phyloP scores from a whole-genome alignment of 306 rosid species.

The Ziziphus jujuba region DNA sequence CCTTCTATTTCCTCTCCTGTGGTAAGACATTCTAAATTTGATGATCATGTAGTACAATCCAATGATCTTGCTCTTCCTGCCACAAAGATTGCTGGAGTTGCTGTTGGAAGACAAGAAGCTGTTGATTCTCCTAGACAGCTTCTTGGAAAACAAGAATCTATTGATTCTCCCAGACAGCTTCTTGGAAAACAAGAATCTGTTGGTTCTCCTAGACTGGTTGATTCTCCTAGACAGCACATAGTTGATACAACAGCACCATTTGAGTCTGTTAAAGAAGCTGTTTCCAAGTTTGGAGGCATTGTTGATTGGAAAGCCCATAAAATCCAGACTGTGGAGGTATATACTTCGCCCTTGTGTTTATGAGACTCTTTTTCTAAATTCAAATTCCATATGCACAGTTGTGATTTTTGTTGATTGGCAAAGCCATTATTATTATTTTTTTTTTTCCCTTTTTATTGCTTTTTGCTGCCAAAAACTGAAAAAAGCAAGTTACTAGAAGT shows the following conservation, averaged over 20 bases:
- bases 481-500: too few relatives aligned
- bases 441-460: neutral
- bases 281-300: conserved; percentile 96
- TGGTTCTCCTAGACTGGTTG: conserved; percentile 40
- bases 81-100: conserved; percentile 23
- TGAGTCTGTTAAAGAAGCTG: conserved; percentile 98
- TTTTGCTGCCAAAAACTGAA: neutral
- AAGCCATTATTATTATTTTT: neutral
- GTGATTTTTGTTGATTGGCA: neutral
- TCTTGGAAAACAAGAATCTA: neutral
- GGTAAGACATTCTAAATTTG: conserved; percentile 31
- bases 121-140: conserved; percentile 12
- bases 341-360: conserved; percentile 16
- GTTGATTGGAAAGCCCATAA: conserved; percentile 99
- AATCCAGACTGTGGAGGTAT: conserved; percentile 87
- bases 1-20: conserved; percentile 40
- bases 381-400: neutral
- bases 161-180: conserved; percentile 30
- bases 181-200: conserved; percentile 3
- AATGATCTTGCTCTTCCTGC: conserved; percentile 12
- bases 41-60: conserved; percentile 23
- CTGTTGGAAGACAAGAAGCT: conserved; percentile 14
- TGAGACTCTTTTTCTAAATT: neutral
- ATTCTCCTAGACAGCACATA: conserved; percentile 42
- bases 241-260: conserved; percentile 93